Evolutionary conservation across 2,329 filamentous ascomycete genomes (phyloP).

Genomic region (Sarocladium kiliense): DNA sequence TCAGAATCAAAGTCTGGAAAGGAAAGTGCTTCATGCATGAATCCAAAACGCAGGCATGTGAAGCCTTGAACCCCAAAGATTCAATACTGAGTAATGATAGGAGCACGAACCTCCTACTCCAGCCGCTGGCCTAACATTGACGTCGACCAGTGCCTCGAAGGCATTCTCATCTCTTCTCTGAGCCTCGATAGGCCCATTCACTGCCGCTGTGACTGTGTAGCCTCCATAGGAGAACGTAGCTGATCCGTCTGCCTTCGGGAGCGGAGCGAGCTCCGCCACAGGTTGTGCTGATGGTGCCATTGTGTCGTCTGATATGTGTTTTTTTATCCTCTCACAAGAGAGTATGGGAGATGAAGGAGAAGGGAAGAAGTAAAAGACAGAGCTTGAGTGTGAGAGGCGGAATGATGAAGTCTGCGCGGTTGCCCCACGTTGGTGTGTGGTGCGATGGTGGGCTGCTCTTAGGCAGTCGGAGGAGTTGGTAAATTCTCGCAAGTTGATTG

Average conservation of each 20-base stretch:
- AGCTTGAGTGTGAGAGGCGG: neutral
- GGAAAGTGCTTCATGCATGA: conserved; percentile 9
- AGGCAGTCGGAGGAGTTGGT: no score
- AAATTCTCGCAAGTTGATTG: no score
- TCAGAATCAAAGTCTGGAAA: conserved; percentile 11
- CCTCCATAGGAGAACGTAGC: conserved; percentile 70
- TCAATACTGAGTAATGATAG: neutral
- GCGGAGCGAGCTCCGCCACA: conserved; percentile 48
- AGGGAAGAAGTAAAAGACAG: neutral
- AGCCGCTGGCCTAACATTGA: conserved; percentile 79
- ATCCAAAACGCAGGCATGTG: neutral
- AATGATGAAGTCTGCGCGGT: conserved; percentile 3
- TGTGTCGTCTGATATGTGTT: conserved; percentile 7
- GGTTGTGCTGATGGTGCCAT: conserved; percentile 46
- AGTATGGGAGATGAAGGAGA: neutral
- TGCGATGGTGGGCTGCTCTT: conserved; percentile 8
- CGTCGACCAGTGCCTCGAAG: conserved; percentile 85
- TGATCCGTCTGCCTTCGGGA: conserved; percentile 74
- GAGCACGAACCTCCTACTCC: conserved; percentile 68
- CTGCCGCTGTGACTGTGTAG: conserved; percentile 76
- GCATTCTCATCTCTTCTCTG: conserved; percentile 83
- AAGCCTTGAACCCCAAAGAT: neutral
- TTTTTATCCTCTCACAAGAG: no score
- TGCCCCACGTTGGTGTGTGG: conserved; percentile 7
- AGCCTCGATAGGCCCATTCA: conserved; percentile 91